Evolutionary conservation across 139 green algal genomes (phyloP), one percentile per base, ranked within the genome.

Genomic region (Tetradesmus obliquus): DNA sequence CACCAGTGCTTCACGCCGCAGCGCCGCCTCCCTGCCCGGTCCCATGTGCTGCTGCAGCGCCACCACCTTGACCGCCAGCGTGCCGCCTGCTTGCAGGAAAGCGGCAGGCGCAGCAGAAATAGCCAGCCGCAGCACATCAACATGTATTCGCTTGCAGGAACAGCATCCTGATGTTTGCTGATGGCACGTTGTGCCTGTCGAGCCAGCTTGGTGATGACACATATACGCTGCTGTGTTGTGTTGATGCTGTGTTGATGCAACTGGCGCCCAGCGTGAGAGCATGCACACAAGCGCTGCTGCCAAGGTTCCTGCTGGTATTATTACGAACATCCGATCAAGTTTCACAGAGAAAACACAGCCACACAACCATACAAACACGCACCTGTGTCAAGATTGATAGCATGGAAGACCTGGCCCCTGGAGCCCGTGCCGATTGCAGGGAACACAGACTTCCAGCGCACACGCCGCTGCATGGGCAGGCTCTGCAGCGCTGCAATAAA

Each of bases 351-450:
- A 45, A 45, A 45, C 32, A 45, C 32, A 45, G 32, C 32, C 32
- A 45, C 32, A 45, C 32, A 45, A 45, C 32, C 32, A 45, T 45
- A 45, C 32, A 45, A 45, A 45, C 53, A 12, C 82, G 1, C 55
- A 87, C 82, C 82, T 87, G 82, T 87, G 20, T 87, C 82, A 17
- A 87, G 17, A 8, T 87, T 87, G 82, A 87, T 62, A 7, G 82
- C 82, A 2, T 87, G 82, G 9, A 54, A 87, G 54, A 87, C 82
- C 55, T 87, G 19, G 82, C 82, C 82, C 5, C 82, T 60, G 3
- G 82, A 60, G 19, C 82, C 82, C 13, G 82, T 45, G 55, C 82
- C 82, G 6, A 87, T 87, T 71, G 45, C 82, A 87, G 82, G 82
- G 32, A 69, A 87, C 82, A 87, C 3, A 12, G 82, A 87, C 82